A percentile compares a stretch with the other conserved stretches of the same genome.
Evolutionary conservation across 129 eudicot species (phyloP).

Genomic region (Escallonia rubra): DNA sequence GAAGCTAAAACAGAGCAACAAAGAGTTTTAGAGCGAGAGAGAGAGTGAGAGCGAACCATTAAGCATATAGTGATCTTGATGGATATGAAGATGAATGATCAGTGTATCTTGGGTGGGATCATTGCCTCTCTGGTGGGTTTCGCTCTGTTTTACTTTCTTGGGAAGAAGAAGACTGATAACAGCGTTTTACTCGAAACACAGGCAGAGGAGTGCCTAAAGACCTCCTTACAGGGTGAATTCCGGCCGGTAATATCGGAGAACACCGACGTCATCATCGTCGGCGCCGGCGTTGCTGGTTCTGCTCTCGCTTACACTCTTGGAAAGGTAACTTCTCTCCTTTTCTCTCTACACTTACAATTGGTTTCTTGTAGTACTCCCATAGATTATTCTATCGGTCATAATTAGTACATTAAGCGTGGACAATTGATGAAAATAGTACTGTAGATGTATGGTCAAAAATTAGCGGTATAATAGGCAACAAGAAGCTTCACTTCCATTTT

Average conservation of each 20-base stretch:
- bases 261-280: neutral
- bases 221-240: neutral
- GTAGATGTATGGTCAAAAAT: too few relatives aligned
- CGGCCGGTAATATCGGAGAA: neutral
- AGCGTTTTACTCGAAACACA: neutral
- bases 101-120: neutral
- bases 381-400: too few relatives aligned
- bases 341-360: neutral
- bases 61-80: neutral
- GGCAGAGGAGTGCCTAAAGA: neutral
- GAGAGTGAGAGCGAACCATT: neutral
- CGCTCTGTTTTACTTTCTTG: neutral
- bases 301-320: neutral
- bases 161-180: neutral
- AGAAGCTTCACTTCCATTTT: too few relatives aligned
- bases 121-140: neutral
- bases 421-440: too few relatives aligned
- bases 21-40: too few relatives aligned
- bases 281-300: slow-evolving; percentile 1
- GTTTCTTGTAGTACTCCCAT: too few relatives aligned
- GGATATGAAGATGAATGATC: neutral
- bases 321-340: neutral
- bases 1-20: too few relatives aligned
- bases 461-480: too few relatives aligned
- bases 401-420: too few relatives aligned